Evolutionary conservation across 352 stramenopile species (phyloP).

Genomic region (Bremia lactucae): DNA sequence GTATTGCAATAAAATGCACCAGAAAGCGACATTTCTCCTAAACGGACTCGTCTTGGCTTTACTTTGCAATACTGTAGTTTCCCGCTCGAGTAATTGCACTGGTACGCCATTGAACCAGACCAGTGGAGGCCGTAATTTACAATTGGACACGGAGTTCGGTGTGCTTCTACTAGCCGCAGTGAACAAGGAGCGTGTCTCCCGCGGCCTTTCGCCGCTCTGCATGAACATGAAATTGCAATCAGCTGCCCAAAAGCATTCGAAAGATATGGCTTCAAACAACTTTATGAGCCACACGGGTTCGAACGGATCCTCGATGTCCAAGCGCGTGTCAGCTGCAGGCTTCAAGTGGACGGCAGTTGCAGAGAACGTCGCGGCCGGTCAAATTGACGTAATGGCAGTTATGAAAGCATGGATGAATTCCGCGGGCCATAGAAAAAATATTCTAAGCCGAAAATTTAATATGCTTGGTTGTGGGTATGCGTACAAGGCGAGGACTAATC

Average conservation of each 20-base stretch:
- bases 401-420: slow-evolving; percentile 56
- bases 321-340: slow-evolving; percentile 29
- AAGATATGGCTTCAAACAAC: slow-evolving; percentile 33
- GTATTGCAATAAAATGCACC: no score
- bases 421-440: slow-evolving; percentile 30
- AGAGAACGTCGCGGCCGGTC: slow-evolving; percentile 46
- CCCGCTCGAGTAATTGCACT: neutral
- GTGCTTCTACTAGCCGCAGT: slow-evolving; percentile 31
- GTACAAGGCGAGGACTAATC: slow-evolving; percentile 19
- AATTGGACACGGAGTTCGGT: slow-evolving; percentile 15
- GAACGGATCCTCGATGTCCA: slow-evolving; percentile 28
- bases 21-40: slow-evolving; percentile 3
- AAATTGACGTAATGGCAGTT: slow-evolving; percentile 27
- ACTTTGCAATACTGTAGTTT: slow-evolving; percentile 2
- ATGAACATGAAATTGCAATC: slow-evolving; percentile 27
- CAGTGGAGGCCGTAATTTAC: slow-evolving; percentile 15
- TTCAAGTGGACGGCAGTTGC: slow-evolving; percentile 38
- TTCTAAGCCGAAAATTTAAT: slow-evolving; percentile 21
- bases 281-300: slow-evolving; percentile 44
- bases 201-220: slow-evolving; percentile 22
- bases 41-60: slow-evolving; percentile 3
- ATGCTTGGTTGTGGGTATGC: slow-evolving; percentile 22
- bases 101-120: neutral
- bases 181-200: slow-evolving; percentile 34
- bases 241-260: slow-evolving; percentile 19